phyloP scores from a whole-genome alignment of 208 protist species.

The Porcisia deanei region DNA sequence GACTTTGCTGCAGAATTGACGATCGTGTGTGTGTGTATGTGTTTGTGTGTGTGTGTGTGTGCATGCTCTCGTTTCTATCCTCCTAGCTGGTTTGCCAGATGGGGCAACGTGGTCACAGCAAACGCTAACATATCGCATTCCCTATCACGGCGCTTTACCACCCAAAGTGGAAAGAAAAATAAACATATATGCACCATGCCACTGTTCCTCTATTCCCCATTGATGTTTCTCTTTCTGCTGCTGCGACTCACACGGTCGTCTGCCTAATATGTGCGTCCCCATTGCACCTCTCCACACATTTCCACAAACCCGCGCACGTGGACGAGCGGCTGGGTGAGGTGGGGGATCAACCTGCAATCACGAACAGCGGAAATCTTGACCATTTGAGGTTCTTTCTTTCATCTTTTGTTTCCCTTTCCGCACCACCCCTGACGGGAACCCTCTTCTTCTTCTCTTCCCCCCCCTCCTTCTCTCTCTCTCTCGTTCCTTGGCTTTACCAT shows the following conservation, averaged over 20 bases:
- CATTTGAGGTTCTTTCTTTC: too few species aligned
- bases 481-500: too few species aligned
- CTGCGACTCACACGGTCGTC: not conserved
- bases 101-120: not conserved
- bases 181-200: not conserved
- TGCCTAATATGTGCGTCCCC: not conserved
- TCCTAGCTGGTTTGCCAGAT: not conserved
- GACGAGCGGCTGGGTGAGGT: not conserved
- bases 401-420: not conserved
- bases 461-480: too few species aligned
- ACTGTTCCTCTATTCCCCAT: not conserved
- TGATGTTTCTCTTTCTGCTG: slow-evolving; percentile 1
- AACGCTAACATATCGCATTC: not conserved
- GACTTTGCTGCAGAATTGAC: not conserved
- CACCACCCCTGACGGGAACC: too few species aligned
- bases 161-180: too few species aligned
- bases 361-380: too few species aligned
- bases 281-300: not conserved
- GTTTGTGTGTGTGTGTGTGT: not conserved
- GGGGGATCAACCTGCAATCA: too few species aligned
- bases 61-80: not conserved
- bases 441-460: too few species aligned
- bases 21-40: not conserved
- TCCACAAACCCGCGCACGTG: not conserved
- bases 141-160: not conserved